Percentiles rank a stretch among this genome's conserved stretches.
These are phyloP conservation scores for Desmodesmus armatus DNA, from an alignment of 139 green algal species.

Conservation along the genomic window DNA sequence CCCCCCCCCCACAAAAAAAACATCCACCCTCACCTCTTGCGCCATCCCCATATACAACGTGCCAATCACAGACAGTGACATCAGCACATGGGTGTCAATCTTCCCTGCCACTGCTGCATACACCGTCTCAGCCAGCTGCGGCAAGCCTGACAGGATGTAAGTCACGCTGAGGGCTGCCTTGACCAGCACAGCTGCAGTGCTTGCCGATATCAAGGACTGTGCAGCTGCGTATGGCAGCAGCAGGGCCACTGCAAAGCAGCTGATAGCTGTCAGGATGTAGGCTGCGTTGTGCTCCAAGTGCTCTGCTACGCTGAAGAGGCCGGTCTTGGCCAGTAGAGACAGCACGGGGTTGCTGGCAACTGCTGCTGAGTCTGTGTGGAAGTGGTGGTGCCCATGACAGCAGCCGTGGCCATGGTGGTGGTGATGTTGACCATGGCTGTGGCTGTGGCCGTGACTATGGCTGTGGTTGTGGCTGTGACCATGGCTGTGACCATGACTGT, in stretches of 20 bases:
- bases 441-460: constrained; percentile 20
- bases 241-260: constrained; percentile 54
- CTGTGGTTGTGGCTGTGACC: constrained; percentile 3
- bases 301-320: constrained; percentile 54
- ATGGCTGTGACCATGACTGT: neutral
- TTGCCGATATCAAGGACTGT: constrained; percentile 49
- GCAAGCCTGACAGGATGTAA: constrained; percentile 58
- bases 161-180: constrained; percentile 19
- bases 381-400: constrained; percentile 45
- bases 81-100: constrained; percentile 90
- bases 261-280: constrained; percentile 47
- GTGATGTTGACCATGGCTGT: constrained; percentile 36
- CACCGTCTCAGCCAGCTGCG: constrained; percentile 57
- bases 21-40: constrained; percentile 72
- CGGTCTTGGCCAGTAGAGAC: constrained; percentile 43
- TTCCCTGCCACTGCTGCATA: constrained; percentile 47
- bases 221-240: constrained; percentile 15
- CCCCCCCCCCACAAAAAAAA: neutral
- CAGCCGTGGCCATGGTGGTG: constrained; percentile 42
- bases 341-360: constrained; percentile 49
- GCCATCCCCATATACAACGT: constrained; percentile 77
- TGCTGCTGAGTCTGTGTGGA: neutral
- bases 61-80: constrained; percentile 78
- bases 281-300: constrained; percentile 55
- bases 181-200: constrained; percentile 6